Evolutionary conservation across 441 rosid genomes (phyloP).

Genomic region (Erodium texanum): DNA sequence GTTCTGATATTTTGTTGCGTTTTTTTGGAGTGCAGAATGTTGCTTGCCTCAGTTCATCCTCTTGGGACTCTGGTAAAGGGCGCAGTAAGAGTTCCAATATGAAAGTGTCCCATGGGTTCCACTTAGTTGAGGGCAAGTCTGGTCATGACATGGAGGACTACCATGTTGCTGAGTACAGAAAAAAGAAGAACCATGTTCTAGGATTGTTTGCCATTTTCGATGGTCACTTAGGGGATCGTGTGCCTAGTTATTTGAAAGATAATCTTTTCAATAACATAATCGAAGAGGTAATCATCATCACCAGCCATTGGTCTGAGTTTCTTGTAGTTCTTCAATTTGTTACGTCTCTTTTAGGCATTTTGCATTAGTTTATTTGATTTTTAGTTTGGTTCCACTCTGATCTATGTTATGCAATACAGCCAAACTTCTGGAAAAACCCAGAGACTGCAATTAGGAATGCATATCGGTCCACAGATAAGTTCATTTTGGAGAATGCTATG

Average conservation of each 20-base stretch:
- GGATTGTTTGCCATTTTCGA: conserved; percentile 63
- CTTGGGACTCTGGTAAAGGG: conserved; percentile 46
- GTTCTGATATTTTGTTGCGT: not conserved
- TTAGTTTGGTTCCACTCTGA: not conserved
- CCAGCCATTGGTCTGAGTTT: not conserved
- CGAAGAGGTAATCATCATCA: conserved; percentile 34
- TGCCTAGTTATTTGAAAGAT: conserved; percentile 46
- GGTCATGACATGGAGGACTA: conserved; percentile 71
- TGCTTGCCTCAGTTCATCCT: conserved; percentile 32
- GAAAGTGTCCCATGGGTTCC: conserved; percentile 46
- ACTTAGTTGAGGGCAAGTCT: conserved; percentile 56
- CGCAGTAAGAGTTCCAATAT: conserved; percentile 31
- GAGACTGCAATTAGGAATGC: conserved; percentile 40
- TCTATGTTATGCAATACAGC: conserved; percentile 22
- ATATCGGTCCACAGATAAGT: conserved; percentile 39
- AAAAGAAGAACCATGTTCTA: conserved; percentile 38
- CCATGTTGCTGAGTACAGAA: conserved; percentile 49
- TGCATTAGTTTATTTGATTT: not conserved
- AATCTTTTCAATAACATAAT: conserved; percentile 52
- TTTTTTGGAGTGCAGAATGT: conserved; percentile 21
- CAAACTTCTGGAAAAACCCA: conserved; percentile 45
- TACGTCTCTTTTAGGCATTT: not conserved
- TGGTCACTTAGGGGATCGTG: conserved; percentile 65
- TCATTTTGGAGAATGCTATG: conserved; percentile 39
- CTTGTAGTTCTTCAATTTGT: not conserved